These are phyloP conservation scores for Cutaneotrichosporon spelunceum DNA, from an alignment of 1,284 basidiomycete species.

Conservation along the genomic window DNA sequence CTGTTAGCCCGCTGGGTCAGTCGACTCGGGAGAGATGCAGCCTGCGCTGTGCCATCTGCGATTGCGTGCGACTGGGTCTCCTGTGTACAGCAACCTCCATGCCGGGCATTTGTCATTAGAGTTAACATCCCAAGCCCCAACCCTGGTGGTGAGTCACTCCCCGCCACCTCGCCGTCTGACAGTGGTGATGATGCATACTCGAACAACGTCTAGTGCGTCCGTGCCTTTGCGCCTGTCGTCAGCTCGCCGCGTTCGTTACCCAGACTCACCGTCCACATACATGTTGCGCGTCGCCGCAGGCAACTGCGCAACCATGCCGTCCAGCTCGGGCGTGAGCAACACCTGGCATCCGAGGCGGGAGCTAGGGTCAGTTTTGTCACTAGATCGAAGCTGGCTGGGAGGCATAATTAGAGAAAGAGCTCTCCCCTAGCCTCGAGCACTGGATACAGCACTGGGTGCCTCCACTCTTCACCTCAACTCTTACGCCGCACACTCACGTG, in stretches of 20 bases:
- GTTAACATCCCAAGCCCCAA: background rate
- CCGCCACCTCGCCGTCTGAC: background rate
- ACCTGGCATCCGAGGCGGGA: constrained; percentile 73
- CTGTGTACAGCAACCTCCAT: too few relatives aligned
- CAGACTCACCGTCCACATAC: constrained; percentile 73
- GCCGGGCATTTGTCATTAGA: too few relatives aligned
- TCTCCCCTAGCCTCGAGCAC: too few relatives aligned
- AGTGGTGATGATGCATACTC: constrained; percentile 14
- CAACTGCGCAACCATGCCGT: constrained; percentile 80
- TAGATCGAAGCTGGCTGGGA: too few relatives aligned
- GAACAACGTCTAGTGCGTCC: constrained; percentile 12
- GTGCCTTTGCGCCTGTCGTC: constrained; percentile 11
- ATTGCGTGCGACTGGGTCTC: too few relatives aligned
- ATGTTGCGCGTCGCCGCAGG: constrained; percentile 95
- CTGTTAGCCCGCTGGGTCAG: too few relatives aligned
- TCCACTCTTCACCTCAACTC: too few relatives aligned
- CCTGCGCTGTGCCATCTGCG: too few relatives aligned
- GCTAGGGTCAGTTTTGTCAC: constrained; percentile 37
- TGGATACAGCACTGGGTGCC: too few relatives aligned
- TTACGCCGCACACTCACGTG: constrained; percentile 66
- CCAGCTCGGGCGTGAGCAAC: constrained; percentile 71
- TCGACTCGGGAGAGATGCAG: too few relatives aligned
- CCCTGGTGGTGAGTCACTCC: background rate
- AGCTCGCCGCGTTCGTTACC: background rate
- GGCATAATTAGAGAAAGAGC: too few relatives aligned